Percentiles rank a stretch among this genome's conserved stretches.
Evolutionary conservation across 1,284 basidiomycete species (phyloP).

Genomic region (Afroboletus lepidellus): DNA sequence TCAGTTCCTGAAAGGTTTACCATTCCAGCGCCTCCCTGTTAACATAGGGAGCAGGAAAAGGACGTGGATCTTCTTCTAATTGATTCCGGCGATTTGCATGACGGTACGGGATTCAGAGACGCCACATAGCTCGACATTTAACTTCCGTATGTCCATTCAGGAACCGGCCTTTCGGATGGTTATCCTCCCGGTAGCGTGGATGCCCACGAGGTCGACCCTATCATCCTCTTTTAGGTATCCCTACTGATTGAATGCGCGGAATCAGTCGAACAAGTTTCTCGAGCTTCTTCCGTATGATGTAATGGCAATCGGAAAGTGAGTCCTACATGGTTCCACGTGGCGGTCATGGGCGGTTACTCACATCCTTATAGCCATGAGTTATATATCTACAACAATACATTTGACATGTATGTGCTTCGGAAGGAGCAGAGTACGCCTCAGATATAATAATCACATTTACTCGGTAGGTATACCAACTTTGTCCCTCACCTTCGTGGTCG

Average conservation of each 20-base stretch:
- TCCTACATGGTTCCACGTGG: neutral
- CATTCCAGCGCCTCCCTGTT: neutral
- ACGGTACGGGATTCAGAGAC: slow-evolving; percentile 44
- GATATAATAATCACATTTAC: neutral
- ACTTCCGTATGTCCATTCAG: slow-evolving; percentile 27
- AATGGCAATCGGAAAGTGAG: slow-evolving; percentile 80
- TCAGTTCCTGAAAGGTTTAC: no score
- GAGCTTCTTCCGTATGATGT: slow-evolving; percentile 78
- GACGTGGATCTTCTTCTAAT: slow-evolving; percentile 66
- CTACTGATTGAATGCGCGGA: slow-evolving; percentile 1
- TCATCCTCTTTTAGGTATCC: neutral
- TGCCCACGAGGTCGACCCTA: slow-evolving; percentile 56
- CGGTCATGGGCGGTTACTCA: slow-evolving; percentile 7
- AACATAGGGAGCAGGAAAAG: slow-evolving; percentile 43
- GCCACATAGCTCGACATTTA: neutral
- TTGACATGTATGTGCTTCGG: slow-evolving; percentile 61
- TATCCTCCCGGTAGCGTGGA: slow-evolving; percentile 69
- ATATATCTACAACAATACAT: slow-evolving; percentile 74
- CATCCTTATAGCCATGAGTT: slow-evolving; percentile 66
- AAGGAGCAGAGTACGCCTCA: neutral
- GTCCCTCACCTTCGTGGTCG: slow-evolving; percentile 70
- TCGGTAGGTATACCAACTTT: slow-evolving; percentile 65
- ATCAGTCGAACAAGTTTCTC: slow-evolving; percentile 69
- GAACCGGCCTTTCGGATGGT: slow-evolving; percentile 58
- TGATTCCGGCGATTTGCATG: slow-evolving; percentile 81